Evolutionary conservation across 352 stramenopile species (phyloP), one percentile per base, ranked within the genome.

Genomic region (Globisporangium canariense): DNA sequence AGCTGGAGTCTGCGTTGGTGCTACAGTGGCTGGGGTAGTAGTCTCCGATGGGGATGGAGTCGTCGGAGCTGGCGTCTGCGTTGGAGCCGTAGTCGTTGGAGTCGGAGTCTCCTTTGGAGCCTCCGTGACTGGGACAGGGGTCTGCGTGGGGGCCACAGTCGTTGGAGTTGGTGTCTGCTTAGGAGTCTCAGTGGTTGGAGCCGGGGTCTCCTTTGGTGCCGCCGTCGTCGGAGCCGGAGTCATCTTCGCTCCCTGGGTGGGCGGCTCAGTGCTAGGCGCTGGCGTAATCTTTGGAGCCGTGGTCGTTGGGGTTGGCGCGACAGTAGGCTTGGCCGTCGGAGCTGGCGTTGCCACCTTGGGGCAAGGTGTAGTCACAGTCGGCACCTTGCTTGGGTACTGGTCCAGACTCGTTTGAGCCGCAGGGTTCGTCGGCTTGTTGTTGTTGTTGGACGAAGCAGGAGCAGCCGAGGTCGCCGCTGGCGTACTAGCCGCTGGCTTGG

Each of bases 381-480:
- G 62, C 28, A 56, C 53, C 54, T 67, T 67, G 36, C 43, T 43
- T 14, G 62, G 62, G 62, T 67, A 67, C 45, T 67, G 53, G 16
- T 67, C 45, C 30, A 58, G 4, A 20, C 53, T 30, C 22, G 62
- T 58, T 34, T 62, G 62, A 40, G 45, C 32, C 22, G 54, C 62
- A 28, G 62, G 53, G 62, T 62, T 62, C 13, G 13, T 5, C n/a
- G 61, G 61, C 22, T 61, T 61, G 13, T 46, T 60, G 11, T 6
- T 16, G 4, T 22, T 38, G 36, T 41, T 41, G 36, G 32, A 30
- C 10, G 41, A 45, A 10, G 43, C 28, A 22, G 62, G 43, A 3
- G 32, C 16, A 16, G 52, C 22, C 53, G 51, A 45, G 9, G 25
- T 51, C 5, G 50, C 53, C 10, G 22, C 60, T 47, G 60, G 60